Conservation (phyloP, 2,329 filamentous ascomycete genomes). For the Ceratocystis variospora region DNA sequence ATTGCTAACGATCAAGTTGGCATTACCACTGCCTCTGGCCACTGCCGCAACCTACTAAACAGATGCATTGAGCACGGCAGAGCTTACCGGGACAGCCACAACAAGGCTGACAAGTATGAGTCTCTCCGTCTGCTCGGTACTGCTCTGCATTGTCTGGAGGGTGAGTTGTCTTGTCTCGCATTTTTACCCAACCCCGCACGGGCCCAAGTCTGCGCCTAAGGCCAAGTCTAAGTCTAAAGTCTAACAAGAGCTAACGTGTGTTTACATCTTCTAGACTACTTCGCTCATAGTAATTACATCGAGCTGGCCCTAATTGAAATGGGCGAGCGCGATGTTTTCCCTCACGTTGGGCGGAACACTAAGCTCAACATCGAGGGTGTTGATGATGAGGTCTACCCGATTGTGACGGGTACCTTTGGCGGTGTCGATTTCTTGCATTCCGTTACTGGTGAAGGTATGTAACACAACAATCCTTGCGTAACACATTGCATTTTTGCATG, state of each 20-base stretch:
- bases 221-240: not conserved
- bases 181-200: slow-evolving; percentile 7
- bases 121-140: slow-evolving; percentile 76
- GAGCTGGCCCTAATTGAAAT: slow-evolving; percentile 81
- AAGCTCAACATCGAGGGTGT: slow-evolving; percentile 55
- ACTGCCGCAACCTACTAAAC: slow-evolving; percentile 60
- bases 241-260: not conserved
- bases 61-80: slow-evolving; percentile 69
- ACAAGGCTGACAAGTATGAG: slow-evolving; percentile 66
- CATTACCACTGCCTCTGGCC: slow-evolving; percentile 68
- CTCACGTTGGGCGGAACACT: slow-evolving; percentile 70
- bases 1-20: slow-evolving; percentile 70
- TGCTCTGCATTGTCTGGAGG: slow-evolving; percentile 76
- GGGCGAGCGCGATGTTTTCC: slow-evolving; percentile 68
- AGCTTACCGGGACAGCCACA: slow-evolving; percentile 45
- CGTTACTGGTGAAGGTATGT: slow-evolving; percentile 53
- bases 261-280: slow-evolving; percentile 47
- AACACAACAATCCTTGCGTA: not conserved
- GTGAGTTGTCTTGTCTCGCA: slow-evolving; percentile 27
- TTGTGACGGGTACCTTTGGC: slow-evolving; percentile 85
- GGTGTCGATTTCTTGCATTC: slow-evolving; percentile 90
- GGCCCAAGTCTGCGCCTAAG: not conserved
- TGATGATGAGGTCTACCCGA: slow-evolving; percentile 55
- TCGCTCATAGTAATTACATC: slow-evolving; percentile 85
- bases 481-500: not conserved